A percentile compares a stretch with the other conserved stretches of the same genome.
Conservation (phyloP, 2,329 filamentous ascomycete species). For the Geosmithia flava region DNA sequence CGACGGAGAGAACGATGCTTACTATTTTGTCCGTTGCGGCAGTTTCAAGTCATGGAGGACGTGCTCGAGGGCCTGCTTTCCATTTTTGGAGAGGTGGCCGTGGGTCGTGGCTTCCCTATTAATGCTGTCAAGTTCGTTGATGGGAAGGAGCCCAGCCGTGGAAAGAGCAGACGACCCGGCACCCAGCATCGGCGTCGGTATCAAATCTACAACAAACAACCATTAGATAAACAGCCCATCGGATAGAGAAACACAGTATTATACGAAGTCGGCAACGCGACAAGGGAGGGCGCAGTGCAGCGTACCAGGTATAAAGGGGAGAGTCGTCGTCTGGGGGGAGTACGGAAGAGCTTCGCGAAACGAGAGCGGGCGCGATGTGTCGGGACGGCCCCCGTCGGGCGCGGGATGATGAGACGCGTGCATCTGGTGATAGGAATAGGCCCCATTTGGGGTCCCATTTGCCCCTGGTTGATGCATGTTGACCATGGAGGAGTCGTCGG, state of each 20-base stretch:
- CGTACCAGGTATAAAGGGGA: conserved; percentile 65
- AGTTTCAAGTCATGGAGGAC: conserved; percentile 63
- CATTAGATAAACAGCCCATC: conserved; percentile 5
- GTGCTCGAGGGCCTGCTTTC: conserved; percentile 62
- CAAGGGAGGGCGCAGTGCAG: conserved; percentile 1
- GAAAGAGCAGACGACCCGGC: conserved; percentile 38
- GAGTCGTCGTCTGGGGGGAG: conserved; percentile 68
- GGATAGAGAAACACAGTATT: background rate
- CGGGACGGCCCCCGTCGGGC: conserved; percentile 9
- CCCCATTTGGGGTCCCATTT: conserved; percentile 15
- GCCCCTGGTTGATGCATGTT: conserved; percentile 6
- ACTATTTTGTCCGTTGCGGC: conserved; percentile 61
- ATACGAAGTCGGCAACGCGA: background rate
- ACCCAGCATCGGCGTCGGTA: conserved; percentile 51
- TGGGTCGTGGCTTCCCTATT: conserved; percentile 55
- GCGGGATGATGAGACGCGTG: background rate
- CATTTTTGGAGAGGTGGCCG: conserved; percentile 46
- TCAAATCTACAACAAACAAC: conserved; percentile 36
- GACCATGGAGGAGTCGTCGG: background rate
- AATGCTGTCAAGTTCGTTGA: conserved; percentile 50
- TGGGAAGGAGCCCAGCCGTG: conserved; percentile 36
- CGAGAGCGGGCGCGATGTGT: conserved; percentile 35
- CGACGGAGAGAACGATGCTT: conserved; percentile 11
- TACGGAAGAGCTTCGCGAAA: conserved; percentile 71
- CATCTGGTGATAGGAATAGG: conserved; percentile 8